Evolutionary conservation across 2,329 filamentous ascomycete genomes (phyloP), one percentile per base, ranked within the genome.

Genomic region (Botrytis aclada): DNA sequence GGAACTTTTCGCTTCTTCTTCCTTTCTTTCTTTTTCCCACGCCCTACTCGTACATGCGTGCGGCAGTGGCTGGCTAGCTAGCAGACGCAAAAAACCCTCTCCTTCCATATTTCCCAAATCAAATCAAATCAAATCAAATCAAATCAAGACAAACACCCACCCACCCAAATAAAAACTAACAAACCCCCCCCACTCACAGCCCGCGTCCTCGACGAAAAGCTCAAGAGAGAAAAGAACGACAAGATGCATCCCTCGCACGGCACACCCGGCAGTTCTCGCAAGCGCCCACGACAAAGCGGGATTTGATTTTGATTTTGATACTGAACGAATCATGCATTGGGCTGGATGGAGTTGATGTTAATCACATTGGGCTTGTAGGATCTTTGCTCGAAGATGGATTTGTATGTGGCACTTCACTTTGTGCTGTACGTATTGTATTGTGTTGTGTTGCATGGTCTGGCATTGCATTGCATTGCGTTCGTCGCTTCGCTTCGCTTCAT

Each of bases 201-300:
- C 25, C 88, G 88, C 74, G 88, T 91, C 32, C 82, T 90, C 81
- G 88, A 90, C 83, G 87, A 90, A 80, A 90, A 90, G 82, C 87
- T 90, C 84, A 89, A 88, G 85, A 84, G 88, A 77, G 88, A 90
- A 79, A 85, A 84, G 78, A 87, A 84, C 82, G 86, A 89, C 69
- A 90, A 89, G 72, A 70, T 78, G 72, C 77, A 80, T 69, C 86
- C 88, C 71, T 86, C 87, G 10, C 70, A 73, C 7, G 81, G 80
- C 16, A 69, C 66, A 34, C 77, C 81, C 5, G 81, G 83, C 77
- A 88, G 86, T 79, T 85, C 81, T 12, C 86, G 88, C 80, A 90
- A 90, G 81, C 85, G 88, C 43, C 82, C 86, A 5, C 84, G 88
- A 32, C 67, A 73, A 34, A 66, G 72, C 62, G 75, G 73, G 4